phyloP scores from a whole-genome alignment of 2,329 filamentous ascomycete species.

The Fusarium sp. region DNA sequence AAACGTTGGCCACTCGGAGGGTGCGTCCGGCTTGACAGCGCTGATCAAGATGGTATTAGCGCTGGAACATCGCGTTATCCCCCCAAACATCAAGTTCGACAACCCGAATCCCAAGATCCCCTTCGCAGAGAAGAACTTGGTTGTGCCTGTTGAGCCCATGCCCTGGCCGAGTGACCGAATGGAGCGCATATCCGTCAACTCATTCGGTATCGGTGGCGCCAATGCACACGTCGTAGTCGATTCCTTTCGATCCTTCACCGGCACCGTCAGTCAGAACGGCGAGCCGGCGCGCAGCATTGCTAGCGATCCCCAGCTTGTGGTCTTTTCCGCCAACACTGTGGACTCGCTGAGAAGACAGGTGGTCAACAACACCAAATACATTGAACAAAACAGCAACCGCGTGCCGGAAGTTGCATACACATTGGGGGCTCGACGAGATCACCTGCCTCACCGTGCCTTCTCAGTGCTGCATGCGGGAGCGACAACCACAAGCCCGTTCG shows the following conservation, averaged over 20 bases:
- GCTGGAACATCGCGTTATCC: slow-evolving; percentile 49
- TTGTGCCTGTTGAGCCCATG: slow-evolving; percentile 41
- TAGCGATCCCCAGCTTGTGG: slow-evolving; percentile 2
- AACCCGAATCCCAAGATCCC: slow-evolving; percentile 47
- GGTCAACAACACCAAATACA: slow-evolving; percentile 1
- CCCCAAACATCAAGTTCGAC: slow-evolving; percentile 51
- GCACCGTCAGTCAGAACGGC: neutral
- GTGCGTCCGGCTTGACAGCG: slow-evolving; percentile 46
- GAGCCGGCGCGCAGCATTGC: neutral
- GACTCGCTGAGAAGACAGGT: slow-evolving; percentile 3
- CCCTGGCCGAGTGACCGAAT: slow-evolving; percentile 45
- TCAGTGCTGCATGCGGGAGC: slow-evolving; percentile 3
- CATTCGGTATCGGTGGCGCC: slow-evolving; percentile 55
- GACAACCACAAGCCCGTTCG: slow-evolving; percentile 2
- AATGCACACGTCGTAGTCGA: slow-evolving; percentile 50
- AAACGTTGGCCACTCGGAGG: slow-evolving; percentile 55
- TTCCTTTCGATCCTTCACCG: slow-evolving; percentile 9
- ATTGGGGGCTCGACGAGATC: slow-evolving; percentile 3
- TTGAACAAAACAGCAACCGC: slow-evolving; percentile 2
- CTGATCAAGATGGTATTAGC: slow-evolving; percentile 52
- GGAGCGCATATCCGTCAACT: slow-evolving; percentile 52
- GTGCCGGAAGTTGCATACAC: slow-evolving; percentile 7
- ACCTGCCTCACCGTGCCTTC: slow-evolving; percentile 6
- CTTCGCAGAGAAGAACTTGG: slow-evolving; percentile 44
- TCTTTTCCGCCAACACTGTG: slow-evolving; percentile 8